phyloP scores from a whole-genome alignment of 805 yeast species.

The Candida palmyrensis region DNA sequence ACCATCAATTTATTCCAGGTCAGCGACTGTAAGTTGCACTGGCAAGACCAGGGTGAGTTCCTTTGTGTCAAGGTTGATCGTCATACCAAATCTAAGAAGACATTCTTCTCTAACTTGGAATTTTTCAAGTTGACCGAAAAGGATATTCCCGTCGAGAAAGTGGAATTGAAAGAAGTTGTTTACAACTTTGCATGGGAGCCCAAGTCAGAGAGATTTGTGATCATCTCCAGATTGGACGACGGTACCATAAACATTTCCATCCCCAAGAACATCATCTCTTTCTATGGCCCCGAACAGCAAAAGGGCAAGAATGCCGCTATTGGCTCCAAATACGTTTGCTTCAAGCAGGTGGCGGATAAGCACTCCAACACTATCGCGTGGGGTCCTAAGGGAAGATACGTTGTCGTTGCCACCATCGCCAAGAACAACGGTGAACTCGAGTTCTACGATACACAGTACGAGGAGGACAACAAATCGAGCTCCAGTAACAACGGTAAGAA shows the following conservation, averaged over 20 bases:
- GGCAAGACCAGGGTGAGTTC: conserved; percentile 86
- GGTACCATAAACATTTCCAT: conserved; percentile 59
- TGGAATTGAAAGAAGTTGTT: conserved; percentile 88
- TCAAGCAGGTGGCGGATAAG: conserved; percentile 56
- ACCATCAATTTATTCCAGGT: conserved; percentile 94
- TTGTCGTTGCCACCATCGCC: conserved; percentile 45
- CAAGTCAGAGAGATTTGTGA: conserved; percentile 77
- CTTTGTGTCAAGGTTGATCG: conserved; percentile 95
- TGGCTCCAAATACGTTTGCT: conserved; percentile 49
- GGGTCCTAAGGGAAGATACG: conserved; percentile 93
- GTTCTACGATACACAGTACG: conserved; percentile 81
- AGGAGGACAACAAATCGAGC: conserved; percentile 51
- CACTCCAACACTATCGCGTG: conserved; percentile 71
- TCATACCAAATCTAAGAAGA: conserved; percentile 92
- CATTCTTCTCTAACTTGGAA: conserved; percentile 85
- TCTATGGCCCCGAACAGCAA: conserved; percentile 73
- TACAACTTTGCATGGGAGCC: conserved; percentile 96
- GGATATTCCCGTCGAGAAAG: conserved; percentile 90
- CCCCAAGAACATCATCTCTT: conserved; percentile 61
- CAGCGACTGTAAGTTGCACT: conserved; percentile 79
- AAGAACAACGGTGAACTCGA: conserved; percentile 62
- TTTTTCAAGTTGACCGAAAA: conserved; percentile 83
- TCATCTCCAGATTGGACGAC: conserved; percentile 60
- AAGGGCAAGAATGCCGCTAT: conserved; percentile 34
- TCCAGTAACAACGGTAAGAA: conserved; percentile 41